phyloP scores from a whole-genome alignment of 768 basidiomycete species.

The Crepidotus variabilis region DNA sequence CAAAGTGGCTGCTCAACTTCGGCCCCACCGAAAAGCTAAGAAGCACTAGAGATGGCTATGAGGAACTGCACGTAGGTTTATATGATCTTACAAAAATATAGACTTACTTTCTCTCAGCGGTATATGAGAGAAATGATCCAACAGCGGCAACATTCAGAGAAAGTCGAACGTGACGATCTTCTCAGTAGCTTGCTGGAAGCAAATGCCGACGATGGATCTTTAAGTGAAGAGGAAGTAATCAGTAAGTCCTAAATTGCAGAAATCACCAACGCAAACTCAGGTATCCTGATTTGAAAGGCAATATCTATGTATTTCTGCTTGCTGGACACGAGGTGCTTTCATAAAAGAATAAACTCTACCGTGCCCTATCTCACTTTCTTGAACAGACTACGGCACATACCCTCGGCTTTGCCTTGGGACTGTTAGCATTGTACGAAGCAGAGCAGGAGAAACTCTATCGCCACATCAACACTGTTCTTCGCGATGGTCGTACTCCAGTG shows the following conservation, averaged over 20 bases:
- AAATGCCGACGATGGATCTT: conserved; percentile 27
- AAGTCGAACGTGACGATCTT: conserved; percentile 42
- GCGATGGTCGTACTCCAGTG: conserved; percentile 15
- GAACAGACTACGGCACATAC: conserved; percentile 36
- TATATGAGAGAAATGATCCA: conserved; percentile 52
- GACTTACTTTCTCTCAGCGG: conserved; percentile 14
- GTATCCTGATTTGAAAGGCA: conserved; percentile 19
- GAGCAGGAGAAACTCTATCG: conserved; percentile 40
- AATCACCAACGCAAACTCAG: neutral
- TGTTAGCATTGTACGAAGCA: conserved; percentile 39
- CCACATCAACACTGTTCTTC: conserved; percentile 29
- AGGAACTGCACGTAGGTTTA: conserved; percentile 33
- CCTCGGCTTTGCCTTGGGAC: conserved; percentile 32
- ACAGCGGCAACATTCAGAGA: conserved; percentile 29
- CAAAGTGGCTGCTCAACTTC: conserved; percentile 30
- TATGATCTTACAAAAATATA: too few species aligned
- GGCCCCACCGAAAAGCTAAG: conserved; percentile 19
- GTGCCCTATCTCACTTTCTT: neutral
- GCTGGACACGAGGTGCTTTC: conserved; percentile 51
- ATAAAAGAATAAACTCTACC: neutral
- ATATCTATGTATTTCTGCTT: conserved; percentile 43
- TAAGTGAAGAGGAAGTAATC: conserved; percentile 38
- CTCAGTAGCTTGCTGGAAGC: conserved; percentile 47
- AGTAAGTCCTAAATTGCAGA: conserved; percentile 12
- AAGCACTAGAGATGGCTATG: conserved; percentile 29